Base-by-base conservation (phyloP, 2,329 filamentous ascomycete species). In the Talaromyces sp. region DNA sequence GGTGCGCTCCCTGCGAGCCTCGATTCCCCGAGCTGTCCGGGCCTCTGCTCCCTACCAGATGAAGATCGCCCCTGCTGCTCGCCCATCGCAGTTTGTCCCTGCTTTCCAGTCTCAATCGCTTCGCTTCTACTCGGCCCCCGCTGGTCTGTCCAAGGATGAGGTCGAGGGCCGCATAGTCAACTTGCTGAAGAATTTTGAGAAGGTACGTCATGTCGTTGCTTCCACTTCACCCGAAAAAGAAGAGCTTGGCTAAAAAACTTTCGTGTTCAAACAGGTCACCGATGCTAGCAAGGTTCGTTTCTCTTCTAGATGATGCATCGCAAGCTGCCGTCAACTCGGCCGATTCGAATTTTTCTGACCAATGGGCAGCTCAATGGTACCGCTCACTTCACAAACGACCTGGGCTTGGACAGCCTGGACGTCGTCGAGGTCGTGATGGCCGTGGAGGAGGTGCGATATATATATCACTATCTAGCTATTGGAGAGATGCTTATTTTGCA, bases 371-470 rank as follows among this genome's bases (percentile, higher is more conserved):
- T 99, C 75, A 91, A 87, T 72, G 80, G 85, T 65, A 83, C 81
- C 58, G 88, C 93, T 62, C 92, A 97, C 85, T 99, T 99, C 81
- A 85, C 91, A 75, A 97, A 97, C 78, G 93, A 99, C 80, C 89
- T 99, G 65, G 94, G 92, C 67, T 83, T 99, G 72, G 94, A 99
- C 83, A 95, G 90, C 80, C 85, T 99, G 78, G 94, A 99, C 78
- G 97, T 94, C 65, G 94, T 99, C 65, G 94, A 99, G 84, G 94
- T 99, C 68, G 94, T 99, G 71, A 99, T 99, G 94, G 94, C 94
- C 67, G 97, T 99, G 80, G 94, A 99, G 85, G 94, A 99, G 88
- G 89, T 92, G 79, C 66, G 31, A 46, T 46, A 35, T 11, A 21
- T n/a, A 35, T 35, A 2, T 14, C 12, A 14, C 35, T 8, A 3